phyloP scores from a whole-genome alignment of 108 stramenopile species.

The Asterionellopsis glacialis region DNA sequence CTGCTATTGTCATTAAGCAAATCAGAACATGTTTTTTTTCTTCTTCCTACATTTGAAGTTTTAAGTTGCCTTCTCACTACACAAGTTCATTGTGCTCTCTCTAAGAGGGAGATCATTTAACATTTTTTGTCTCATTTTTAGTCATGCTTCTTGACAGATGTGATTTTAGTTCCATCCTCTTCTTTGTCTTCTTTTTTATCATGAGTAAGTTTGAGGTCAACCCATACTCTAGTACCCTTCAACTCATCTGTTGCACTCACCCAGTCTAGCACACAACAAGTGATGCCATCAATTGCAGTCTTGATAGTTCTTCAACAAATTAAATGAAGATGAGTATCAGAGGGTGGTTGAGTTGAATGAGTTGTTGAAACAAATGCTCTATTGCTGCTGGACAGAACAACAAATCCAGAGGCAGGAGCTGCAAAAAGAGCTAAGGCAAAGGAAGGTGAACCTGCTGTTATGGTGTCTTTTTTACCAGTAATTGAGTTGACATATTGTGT shows the following conservation, averaged over 20 bases:
- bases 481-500: not conserved
- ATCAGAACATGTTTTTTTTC: no score
- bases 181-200: slow-evolving; percentile 37
- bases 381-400: slow-evolving; percentile 5
- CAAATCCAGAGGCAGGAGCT: slow-evolving; percentile 24
- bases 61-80: no score
- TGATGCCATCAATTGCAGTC: slow-evolving; percentile 65
- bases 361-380: not conserved
- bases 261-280: slow-evolving; percentile 63
- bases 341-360: slow-evolving; percentile 27
- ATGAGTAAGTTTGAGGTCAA: slow-evolving; percentile 52
- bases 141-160: no score
- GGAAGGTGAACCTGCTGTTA: not conserved
- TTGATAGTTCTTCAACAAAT: slow-evolving; percentile 91
- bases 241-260: slow-evolving; percentile 72
- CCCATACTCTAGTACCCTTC: slow-evolving; percentile 75
- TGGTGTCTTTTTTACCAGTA: not conserved
- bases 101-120: no score
- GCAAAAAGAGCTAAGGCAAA: slow-evolving; percentile 12
- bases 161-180: not conserved
- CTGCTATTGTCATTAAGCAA: no score
- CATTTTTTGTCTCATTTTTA: no score
- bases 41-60: no score
- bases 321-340: slow-evolving; percentile 71
- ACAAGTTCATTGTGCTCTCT: no score